Evolutionary conservation across 495 filamentous ascomycete genomes (phyloP).

Genomic region (Penicillium manginii): DNA sequence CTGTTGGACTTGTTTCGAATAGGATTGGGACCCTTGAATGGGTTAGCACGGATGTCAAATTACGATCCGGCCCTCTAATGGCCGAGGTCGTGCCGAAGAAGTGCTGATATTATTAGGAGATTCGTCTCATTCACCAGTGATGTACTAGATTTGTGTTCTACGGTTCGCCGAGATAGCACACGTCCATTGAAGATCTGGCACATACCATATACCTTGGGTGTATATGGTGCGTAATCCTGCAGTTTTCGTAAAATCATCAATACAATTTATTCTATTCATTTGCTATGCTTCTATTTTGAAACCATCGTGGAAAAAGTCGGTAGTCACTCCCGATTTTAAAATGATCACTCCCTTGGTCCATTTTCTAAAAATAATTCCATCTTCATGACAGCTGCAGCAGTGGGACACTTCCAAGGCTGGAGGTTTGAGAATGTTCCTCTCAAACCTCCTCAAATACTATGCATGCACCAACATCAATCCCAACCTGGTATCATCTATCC

Average conservation of each 20-base stretch:
- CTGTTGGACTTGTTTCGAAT: neutral
- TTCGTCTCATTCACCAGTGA: conserved; percentile 41
- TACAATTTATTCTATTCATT: neutral
- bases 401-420: too few relatives aligned
- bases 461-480: neutral
- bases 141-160: conserved; percentile 55
- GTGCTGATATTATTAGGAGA: conserved; percentile 61
- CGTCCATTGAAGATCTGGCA: conserved; percentile 56
- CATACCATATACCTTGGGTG: conserved; percentile 22
- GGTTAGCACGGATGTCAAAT: conserved; percentile 98
- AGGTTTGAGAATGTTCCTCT: too few relatives aligned
- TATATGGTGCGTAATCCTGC: neutral
- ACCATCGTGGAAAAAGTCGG: too few relatives aligned
- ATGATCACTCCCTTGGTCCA: too few relatives aligned
- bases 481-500: neutral
- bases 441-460: too few relatives aligned
- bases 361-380: too few relatives aligned
- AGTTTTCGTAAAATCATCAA: neutral
- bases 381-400: too few relatives aligned
- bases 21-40: neutral
- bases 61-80: conserved; percentile 84
- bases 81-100: conserved; percentile 93
- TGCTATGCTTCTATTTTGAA: too few relatives aligned
- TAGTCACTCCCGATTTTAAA: too few relatives aligned
- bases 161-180: conserved; percentile 45